A percentile compares a stretch with the other conserved stretches of the same genome.
Conservation (phyloP, 2,329 filamentous ascomycete genomes). For the Coleophoma cylindrospora region DNA sequence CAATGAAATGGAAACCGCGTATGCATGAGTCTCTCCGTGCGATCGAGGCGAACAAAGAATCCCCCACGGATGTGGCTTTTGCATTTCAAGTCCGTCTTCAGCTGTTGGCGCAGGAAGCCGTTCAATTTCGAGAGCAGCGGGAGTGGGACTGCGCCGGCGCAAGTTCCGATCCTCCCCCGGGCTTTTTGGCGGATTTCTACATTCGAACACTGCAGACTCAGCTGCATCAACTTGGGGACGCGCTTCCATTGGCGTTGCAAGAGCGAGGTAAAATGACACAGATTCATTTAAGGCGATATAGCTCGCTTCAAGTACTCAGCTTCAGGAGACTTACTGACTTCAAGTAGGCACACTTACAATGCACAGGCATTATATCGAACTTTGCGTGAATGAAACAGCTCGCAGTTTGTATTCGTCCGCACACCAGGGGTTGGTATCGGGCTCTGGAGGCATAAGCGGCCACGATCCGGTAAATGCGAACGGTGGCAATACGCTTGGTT, state of each 20-base stretch:
- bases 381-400: too few relatives aligned
- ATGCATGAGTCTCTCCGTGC: slow-evolving; percentile 5
- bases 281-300: too few relatives aligned
- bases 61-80: slow-evolving; percentile 3
- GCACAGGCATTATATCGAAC: too few relatives aligned
- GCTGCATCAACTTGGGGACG: neutral
- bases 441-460: too few relatives aligned
- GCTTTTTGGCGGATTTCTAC: neutral
- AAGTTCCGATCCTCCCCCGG: neutral
- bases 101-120: neutral
- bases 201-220: neutral
- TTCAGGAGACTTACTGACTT: too few relatives aligned
- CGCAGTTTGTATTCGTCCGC: neutral
- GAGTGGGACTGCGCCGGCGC: neutral
- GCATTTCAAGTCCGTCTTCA: slow-evolving; percentile 4
- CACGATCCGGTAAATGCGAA: too few relatives aligned
- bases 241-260: neutral
- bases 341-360: too few relatives aligned
- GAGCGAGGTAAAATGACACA: neutral
- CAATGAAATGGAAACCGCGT: slow-evolving; percentile 8
- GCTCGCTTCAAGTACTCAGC: too few relatives aligned
- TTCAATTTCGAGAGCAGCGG: neutral
- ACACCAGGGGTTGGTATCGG: neutral
- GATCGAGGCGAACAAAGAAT: slow-evolving; percentile 3
- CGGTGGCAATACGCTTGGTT: too few relatives aligned